Base-by-base conservation (phyloP, 2,329 filamentous ascomycete species). In the Ophiostoma sp. region DNA sequence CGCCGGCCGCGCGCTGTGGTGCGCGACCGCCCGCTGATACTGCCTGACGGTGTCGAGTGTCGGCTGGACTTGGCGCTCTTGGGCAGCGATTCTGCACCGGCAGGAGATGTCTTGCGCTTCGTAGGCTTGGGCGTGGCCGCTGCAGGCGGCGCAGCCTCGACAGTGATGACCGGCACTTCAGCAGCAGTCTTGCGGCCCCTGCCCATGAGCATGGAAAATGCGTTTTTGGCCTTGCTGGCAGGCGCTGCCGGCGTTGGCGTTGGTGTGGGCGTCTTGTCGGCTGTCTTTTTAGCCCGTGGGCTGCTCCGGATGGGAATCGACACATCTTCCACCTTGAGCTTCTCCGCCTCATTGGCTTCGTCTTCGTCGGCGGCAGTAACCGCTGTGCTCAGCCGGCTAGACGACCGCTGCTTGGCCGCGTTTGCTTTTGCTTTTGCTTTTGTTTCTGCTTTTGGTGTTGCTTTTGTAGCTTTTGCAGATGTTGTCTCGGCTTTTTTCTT, bases 51-150 rank as follows among this genome's bases (percentile, higher is more conserved):
- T 0, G 93, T 96, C 0, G 91, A 92, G 10, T 87, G 85, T 1
- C 90, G 84, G 73, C 89, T 95, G 0, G 90, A 90, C 76, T 90
- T 94, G 0, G 86, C 80, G 72, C 90, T 94, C 77, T 97, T 97
- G 1, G 74, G 81, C 0, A 79, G 76, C 0, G 80, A 76, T 0
- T 75, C 74, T n/a, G 81, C 78, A 1, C 73, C 73, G 0, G 74
- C 73, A 2, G 79, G 77, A 0, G 79, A 75, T 2, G 71, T 73
- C 72, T 82, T 83, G 44, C 83, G 78, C 62, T 81, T 77, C 3
- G 70, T 41, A 1, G 75, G 41, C 39, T 81, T 11, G 78, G 73
- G 41, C 17, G 57, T 48, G 1, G 35, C 39, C 52, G 11, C 27
- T 27, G 67, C 8, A 11, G 67, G 44, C 1, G 72, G 52, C 23